Conservation (phyloP, 352 stramenopile genomes). For the Thraustochytrium sp. region DNA sequence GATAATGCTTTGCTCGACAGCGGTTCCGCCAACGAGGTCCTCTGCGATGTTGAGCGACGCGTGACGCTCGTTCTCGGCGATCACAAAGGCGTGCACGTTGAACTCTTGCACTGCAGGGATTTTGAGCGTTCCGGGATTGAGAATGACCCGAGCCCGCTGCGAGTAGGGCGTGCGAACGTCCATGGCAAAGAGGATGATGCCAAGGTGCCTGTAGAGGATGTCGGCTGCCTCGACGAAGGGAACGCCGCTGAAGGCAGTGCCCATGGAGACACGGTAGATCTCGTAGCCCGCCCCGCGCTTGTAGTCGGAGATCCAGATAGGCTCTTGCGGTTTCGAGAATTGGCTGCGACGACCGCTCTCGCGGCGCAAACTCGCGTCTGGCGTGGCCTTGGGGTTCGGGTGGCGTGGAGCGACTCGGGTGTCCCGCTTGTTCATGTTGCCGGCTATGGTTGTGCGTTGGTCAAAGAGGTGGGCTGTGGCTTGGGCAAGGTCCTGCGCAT, state of each 20-base stretch:
- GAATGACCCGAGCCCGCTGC: not conserved
- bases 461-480: not conserved
- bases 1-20: not conserved
- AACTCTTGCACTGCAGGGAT: not conserved
- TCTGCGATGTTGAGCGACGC: not conserved
- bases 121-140: slow-evolving; percentile 11
- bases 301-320: slow-evolving; percentile 18
- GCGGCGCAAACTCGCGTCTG: not conserved
- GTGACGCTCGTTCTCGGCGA: slow-evolving; percentile 15
- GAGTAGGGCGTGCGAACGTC: not conserved
- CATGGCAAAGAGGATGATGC: slow-evolving; percentile 26
- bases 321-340: not conserved
- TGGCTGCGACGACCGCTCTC: not conserved
- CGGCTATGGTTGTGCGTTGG: not conserved
- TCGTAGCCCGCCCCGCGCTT: slow-evolving; percentile 29
- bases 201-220: not conserved
- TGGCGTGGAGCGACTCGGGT: not conserved
- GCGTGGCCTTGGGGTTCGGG: not conserved
- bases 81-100: slow-evolving; percentile 33
- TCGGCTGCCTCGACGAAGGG: not conserved
- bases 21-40: not conserved
- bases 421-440: not conserved
- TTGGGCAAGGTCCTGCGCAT: not conserved
- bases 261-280: slow-evolving; percentile 29
- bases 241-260: not conserved